These are phyloP conservation scores for Lentinula sp. DNA, from an alignment of 768 basidiomycete genomes.

Conservation along the genomic window DNA sequence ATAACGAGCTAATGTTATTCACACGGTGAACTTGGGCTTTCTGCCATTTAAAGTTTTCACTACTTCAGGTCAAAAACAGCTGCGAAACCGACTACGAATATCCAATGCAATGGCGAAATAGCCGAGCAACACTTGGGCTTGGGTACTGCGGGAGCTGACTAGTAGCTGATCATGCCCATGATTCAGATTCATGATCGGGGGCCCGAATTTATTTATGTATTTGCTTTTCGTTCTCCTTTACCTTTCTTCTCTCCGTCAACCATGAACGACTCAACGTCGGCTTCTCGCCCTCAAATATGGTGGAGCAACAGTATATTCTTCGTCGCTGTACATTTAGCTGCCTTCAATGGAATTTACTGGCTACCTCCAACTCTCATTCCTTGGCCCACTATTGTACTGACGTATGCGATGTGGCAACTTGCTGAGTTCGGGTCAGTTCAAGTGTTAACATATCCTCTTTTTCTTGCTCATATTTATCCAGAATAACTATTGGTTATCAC, in stretches of 20 bases:
- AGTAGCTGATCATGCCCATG: background rate
- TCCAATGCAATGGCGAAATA: no score
- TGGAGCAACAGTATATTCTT: slow-evolving; percentile 61
- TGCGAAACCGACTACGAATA: no score
- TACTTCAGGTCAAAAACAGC: no score
- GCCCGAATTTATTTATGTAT: background rate
- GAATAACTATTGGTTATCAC: slow-evolving; percentile 75
- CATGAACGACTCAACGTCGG: slow-evolving; percentile 5
- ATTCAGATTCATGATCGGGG: background rate
- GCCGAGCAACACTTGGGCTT: no score
- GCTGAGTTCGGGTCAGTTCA: slow-evolving; percentile 55
- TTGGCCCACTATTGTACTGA: slow-evolving; percentile 41
- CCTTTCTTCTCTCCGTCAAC: background rate
- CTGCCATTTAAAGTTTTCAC: no score
- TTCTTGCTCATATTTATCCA: slow-evolving; percentile 15
- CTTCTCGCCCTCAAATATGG: slow-evolving; percentile 38
- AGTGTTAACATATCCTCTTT: background rate
- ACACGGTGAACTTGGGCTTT: no score
- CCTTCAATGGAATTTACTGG: slow-evolving; percentile 42
- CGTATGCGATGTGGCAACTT: slow-evolving; percentile 59
- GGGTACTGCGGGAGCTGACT: no score
- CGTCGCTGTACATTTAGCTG: slow-evolving; percentile 48
- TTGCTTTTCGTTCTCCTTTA: background rate
- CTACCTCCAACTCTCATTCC: slow-evolving; percentile 41
- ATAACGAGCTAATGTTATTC: no score